A percentile compares a stretch with the other conserved stretches of the same genome.
Evolutionary conservation across 208 protist species (phyloP).

Genomic region (Leishmania lainsoni): DNA sequence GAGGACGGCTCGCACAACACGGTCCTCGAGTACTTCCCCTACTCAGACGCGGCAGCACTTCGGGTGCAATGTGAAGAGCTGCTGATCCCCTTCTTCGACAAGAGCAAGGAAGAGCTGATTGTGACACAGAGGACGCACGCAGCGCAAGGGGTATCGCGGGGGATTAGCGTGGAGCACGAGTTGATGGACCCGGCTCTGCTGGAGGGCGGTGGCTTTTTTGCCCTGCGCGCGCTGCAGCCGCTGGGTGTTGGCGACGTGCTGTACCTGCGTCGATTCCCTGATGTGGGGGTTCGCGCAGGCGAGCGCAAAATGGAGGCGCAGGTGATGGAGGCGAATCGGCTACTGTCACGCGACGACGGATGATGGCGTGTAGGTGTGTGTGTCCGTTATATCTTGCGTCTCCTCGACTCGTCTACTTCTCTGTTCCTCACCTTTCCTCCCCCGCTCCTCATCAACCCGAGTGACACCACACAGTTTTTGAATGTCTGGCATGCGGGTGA

Average conservation of each 20-base stretch:
- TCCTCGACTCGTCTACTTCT: neutral
- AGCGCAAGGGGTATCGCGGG: constrained; percentile 14
- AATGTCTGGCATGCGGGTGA: too few species aligned
- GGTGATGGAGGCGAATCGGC: constrained; percentile 71
- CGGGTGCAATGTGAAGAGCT: constrained; percentile 52
- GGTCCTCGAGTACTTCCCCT: constrained; percentile 78
- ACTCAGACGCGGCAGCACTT: constrained; percentile 39
- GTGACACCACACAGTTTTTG: neutral
- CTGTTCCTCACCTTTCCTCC: neutral
- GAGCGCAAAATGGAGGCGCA: constrained; percentile 60
- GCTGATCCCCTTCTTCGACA: constrained; percentile 42
- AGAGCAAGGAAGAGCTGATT: constrained; percentile 24
- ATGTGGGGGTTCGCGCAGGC: constrained; percentile 31
- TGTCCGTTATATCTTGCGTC: neutral
- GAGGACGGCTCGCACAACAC: constrained; percentile 83
- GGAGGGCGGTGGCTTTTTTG: constrained; percentile 71
- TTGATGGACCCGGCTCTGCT: constrained; percentile 46
- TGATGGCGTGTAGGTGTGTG: neutral
- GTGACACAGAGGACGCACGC: constrained; percentile 19
- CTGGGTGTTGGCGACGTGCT: constrained; percentile 76
- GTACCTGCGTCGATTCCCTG: constrained; percentile 70
- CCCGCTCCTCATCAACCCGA: neutral
- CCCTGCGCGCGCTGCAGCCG: constrained; percentile 65
- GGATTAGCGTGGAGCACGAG: constrained; percentile 37
- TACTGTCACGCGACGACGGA: constrained; percentile 42